These are phyloP conservation scores for Aegilops speltoides DNA, from an alignment of 176 grass and related monocot genomes.

Conservation along the genomic window DNA sequence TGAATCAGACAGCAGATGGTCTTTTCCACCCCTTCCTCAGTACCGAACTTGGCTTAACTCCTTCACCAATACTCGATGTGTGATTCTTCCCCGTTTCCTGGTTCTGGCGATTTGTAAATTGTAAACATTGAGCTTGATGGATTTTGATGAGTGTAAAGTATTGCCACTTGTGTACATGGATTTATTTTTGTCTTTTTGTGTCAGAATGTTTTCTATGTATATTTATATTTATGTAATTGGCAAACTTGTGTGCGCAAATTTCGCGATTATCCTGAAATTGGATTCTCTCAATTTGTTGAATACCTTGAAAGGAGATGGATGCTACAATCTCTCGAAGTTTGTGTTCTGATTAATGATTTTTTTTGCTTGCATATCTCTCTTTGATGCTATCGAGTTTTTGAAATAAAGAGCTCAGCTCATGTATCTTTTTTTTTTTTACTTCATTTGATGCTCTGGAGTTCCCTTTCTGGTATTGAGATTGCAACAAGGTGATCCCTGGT, in stretches of 20 bases:
- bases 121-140: slow-evolving; percentile 31
- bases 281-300: not conserved
- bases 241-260: not conserved
- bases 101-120: slow-evolving; percentile 32
- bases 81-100: slow-evolving; percentile 18
- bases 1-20: slow-evolving; percentile 28
- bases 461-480: not conserved
- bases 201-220: not conserved
- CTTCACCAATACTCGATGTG: slow-evolving; percentile 20
- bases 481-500: not conserved
- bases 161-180: slow-evolving; percentile 7
- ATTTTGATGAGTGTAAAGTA: slow-evolving; percentile 29
- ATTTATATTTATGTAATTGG: not conserved
- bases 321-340: not conserved
- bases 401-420: not conserved
- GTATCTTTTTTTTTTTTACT: not conserved
- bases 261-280: not conserved
- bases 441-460: not conserved
- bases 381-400: not conserved
- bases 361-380: not conserved
- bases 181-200: not conserved
- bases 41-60: slow-evolving; percentile 11
- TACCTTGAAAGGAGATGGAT: not conserved
- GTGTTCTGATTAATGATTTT: not conserved
- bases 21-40: not conserved